Percentiles rank a stretch among this genome's conserved stretches.
Evolutionary conservation across 1,284 basidiomycete species (phyloP).

Genomic region (Cronartium quercuum): DNA sequence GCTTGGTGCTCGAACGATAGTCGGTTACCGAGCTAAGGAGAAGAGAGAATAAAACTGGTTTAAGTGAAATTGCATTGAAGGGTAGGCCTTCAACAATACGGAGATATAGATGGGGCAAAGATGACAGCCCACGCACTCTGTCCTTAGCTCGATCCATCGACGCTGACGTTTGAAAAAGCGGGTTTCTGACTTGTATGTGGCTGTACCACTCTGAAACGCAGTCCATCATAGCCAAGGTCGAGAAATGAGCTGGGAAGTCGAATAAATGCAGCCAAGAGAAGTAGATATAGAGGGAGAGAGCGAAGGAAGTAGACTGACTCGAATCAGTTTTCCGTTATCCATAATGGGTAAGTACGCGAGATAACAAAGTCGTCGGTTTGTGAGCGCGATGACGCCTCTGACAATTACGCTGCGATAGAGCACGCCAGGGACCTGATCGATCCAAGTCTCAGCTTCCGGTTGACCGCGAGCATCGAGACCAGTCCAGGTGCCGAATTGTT

Average conservation of each 20-base stretch:
- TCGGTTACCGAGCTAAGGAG: slow-evolving; percentile 40
- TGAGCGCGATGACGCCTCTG: slow-evolving; percentile 45
- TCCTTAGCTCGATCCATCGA: slow-evolving; percentile 36
- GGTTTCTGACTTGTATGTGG: slow-evolving; percentile 12
- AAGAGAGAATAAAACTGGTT: too few relatives aligned
- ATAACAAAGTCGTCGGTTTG: slow-evolving; percentile 45
- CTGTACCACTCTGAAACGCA: slow-evolving; percentile 28
- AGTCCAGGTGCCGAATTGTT: slow-evolving; percentile 45
- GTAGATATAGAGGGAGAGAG: neutral
- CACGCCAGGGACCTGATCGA: slow-evolving; percentile 41
- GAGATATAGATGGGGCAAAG: neutral
- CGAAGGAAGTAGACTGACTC: slow-evolving; percentile 6
- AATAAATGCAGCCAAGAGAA: too few relatives aligned
- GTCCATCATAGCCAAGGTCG: neutral
- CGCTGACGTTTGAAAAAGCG: slow-evolving; percentile 21
- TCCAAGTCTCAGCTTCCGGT: slow-evolving; percentile 42
- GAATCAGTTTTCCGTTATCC: slow-evolving; percentile 26
- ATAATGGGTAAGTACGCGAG: slow-evolving; percentile 43
- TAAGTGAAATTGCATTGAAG: too few relatives aligned
- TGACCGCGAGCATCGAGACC: slow-evolving; percentile 31
- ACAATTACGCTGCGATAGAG: slow-evolving; percentile 45
- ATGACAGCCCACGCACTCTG: slow-evolving; percentile 17
- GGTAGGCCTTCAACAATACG: neutral
- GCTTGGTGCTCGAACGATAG: slow-evolving; percentile 44
- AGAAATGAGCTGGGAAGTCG: neutral